Base-by-base conservation (phyloP, 2,329 filamentous ascomycete genomes). In the Alternaria atra region DNA sequence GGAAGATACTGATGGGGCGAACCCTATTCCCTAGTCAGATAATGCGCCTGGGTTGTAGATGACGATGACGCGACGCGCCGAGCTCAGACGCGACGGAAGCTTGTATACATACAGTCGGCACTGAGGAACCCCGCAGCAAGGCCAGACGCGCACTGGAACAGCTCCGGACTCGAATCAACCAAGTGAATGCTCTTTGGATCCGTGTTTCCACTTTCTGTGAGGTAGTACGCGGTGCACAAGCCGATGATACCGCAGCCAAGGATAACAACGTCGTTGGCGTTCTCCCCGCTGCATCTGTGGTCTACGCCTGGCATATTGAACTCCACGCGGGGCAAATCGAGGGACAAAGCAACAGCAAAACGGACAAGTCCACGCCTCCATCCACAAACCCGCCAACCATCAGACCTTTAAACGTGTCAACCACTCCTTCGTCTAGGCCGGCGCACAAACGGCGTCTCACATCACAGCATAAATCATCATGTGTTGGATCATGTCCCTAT, bases 111-210 rank as follows among this genome's bases (percentile, higher is more conserved):
- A 81, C 91, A 94, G 75, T 94, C 89, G 34, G 82, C 83, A 0
- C 91, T 91, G 8, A 94, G 73, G 71, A 94, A 94, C 0, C 91
- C 91, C 17, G 85, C 92, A 0, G 91, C 90, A 66, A 86, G 89
- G 1, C 91, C 91, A 2, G 90, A 93, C 0, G 91, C 91, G 30
- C 89, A 91, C 10, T 87, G 84, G 77, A 94, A 92, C 32, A 94
- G 83, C 63, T 87, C 75, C 0, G 82, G 75, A 5, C 85, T 84
- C 6, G 85, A 80, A 68, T 90, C 88, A 39, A 90, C 64, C 23
- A 90, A 77, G 63, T 88, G 85, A 53, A 90, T 87, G 32, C 81
- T 79, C 20, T 80, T 67, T 5, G 82, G 78, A 46, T 74, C 65
- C 44, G 78, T 73, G 53, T 74, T 72, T 8, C 72, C 70, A 1